Evolutionary conservation across 2,329 filamentous ascomycete species (phyloP).

Genomic region (Venturia asperata): DNA sequence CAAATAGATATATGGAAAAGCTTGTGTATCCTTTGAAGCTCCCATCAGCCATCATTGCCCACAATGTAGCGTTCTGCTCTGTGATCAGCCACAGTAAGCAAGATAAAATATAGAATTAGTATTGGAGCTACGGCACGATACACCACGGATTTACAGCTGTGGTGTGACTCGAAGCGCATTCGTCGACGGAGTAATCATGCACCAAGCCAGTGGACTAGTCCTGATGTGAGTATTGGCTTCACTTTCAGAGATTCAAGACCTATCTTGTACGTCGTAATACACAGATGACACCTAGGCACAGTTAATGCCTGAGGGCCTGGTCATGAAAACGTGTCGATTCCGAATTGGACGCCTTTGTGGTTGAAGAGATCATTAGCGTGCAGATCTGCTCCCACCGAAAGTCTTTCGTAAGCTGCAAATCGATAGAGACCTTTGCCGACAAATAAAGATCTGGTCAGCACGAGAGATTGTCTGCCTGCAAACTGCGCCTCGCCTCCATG

Average conservation of each 20-base stretch:
- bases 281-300: neutral
- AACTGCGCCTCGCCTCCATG: neutral
- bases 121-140: neutral
- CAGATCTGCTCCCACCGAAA: neutral
- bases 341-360: neutral
- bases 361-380: neutral
- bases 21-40: neutral
- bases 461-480: neutral
- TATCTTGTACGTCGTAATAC: neutral
- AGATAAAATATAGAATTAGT: neutral
- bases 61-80: neutral
- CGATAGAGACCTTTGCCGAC: neutral
- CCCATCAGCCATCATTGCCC: neutral
- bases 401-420: neutral
- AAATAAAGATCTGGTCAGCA: neutral
- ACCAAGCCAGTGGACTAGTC: neutral
- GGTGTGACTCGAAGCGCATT: neutral
- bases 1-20: neutral
- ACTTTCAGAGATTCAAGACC: neutral
- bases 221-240: neutral
- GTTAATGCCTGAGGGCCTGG: neutral
- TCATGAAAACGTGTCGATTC: neutral
- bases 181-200: neutral
- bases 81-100: conserved; percentile 1
- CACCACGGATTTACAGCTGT: neutral